Evolutionary conservation across 2,329 filamentous ascomycete genomes (phyloP).

Genomic region (Seiridium unicorne): DNA sequence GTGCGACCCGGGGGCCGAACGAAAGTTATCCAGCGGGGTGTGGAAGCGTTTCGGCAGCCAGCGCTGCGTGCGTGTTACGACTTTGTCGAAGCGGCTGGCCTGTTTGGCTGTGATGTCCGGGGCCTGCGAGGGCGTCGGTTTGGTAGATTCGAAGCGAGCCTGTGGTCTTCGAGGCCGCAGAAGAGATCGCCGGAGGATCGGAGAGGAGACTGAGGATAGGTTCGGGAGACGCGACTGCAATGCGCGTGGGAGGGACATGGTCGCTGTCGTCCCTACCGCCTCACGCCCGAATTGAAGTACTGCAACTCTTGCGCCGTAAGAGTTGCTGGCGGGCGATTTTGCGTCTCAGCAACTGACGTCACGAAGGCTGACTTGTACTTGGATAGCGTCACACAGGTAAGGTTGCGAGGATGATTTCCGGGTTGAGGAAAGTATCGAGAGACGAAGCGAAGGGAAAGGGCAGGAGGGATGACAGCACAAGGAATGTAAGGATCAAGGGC

Average conservation of each 20-base stretch:
- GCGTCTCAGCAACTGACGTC: not conserved
- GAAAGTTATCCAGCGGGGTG: conserved; percentile 67
- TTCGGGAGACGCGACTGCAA: not conserved
- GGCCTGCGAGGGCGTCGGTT: conserved; percentile 1
- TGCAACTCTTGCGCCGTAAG: no score
- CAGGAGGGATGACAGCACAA: not conserved
- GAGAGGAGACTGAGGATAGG: not conserved
- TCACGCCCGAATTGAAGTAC: no score
- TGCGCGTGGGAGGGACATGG: conserved; percentile 6
- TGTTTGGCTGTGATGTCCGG: conserved; percentile 9
- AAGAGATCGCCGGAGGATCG: not conserved
- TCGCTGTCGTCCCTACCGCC: not conserved
- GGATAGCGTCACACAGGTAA: no score
- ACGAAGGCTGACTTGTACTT: not conserved
- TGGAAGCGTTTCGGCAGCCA: conserved; percentile 65
- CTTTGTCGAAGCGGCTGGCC: conserved; percentile 38
- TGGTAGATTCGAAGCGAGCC: conserved; percentile 20
- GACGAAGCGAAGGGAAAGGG: no score
- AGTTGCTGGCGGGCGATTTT: no score
- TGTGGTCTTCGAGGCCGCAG: not conserved
- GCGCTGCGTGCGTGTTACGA: conserved; percentile 40
- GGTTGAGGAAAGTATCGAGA: no score
- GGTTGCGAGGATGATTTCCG: no score
- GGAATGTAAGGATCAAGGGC: not conserved
- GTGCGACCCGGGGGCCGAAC: conserved; percentile 77